Base-by-base conservation (phyloP, 768 basidiomycete species). In the Amanita pseudoporphyria region DNA sequence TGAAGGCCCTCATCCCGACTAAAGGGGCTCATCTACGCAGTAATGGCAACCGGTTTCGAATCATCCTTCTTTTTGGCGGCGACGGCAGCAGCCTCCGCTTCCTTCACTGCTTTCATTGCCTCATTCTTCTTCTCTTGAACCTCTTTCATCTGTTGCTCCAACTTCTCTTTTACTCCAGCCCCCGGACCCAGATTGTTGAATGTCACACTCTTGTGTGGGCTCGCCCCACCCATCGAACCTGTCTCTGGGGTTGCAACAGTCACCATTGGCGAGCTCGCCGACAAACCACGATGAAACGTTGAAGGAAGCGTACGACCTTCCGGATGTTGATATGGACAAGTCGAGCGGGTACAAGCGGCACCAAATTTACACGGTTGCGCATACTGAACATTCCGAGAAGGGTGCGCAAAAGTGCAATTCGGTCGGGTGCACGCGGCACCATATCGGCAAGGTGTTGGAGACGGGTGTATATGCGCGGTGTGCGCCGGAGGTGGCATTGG, bases 251-350 rank as follows among this genome's bases (percentile, higher is more conserved):
- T 73, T 5, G 70, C 61, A 0, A 87, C 77, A 46, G 60, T 84
- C 35, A 84, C 79, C 54, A 85, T 56, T 6, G 83, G 81, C 0
- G 77, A 75, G 22, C 66, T 72, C 3, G 76, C 70, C 13, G 79
- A 73, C 22, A 91, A 64, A 0, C 88, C 87, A 18, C 87, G 82
- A 60, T 91, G 86, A 74, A 92, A 92, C 10, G 81, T 70, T 3
- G 79, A 72, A 3, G 89, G 88, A 6, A 90, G 72, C 19, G 87
- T 84, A 10, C 89, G 84, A 9, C 85, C 86, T 50, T 87, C 81
- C 0, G 95, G 95, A 61, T 99, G 95, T 54, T 87, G 81, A 74
- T 85, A 99, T n/a, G 81, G 67, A 64, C 95, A 98, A 54, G 81
- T 76, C 30, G 82, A 80, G 48, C 90, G 81, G 7, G 91, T 96